Percentiles rank a stretch among this genome's conserved stretches.
phyloP scores from a whole-genome alignment of 495 filamentous ascomycete genomes.

The Podospora fimiseda region DNA sequence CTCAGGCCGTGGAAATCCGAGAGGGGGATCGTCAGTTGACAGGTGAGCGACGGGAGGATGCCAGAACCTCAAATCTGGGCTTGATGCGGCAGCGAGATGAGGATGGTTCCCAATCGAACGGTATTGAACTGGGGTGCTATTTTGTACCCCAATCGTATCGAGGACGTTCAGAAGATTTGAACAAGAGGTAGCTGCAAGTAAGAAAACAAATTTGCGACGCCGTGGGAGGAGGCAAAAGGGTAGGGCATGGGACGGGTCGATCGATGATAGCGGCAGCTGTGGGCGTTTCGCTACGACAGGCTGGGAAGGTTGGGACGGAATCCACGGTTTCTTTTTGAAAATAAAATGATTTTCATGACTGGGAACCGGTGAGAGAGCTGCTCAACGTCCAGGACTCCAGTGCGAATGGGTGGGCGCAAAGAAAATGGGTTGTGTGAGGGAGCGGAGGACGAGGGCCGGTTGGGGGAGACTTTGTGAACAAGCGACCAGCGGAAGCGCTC shows the following conservation, averaged over 20 bases:
- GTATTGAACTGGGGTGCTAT: neutral
- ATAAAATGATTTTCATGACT: constrained; percentile 22
- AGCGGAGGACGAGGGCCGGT: constrained; percentile 7
- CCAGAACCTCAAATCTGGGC: neutral
- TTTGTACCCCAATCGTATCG: neutral
- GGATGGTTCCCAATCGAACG: neutral
- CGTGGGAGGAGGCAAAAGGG: constrained; percentile 2
- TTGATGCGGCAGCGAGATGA: neutral
- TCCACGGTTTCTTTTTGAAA: constrained; percentile 11
- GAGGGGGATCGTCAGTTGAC: neutral
- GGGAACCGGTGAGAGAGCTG: neutral
- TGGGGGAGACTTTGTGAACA: constrained; percentile 5
- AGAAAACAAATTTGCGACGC: neutral
- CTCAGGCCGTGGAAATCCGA: neutral
- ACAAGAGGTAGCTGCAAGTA: neutral
- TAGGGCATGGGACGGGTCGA: constrained; percentile 1
- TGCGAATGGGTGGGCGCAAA: constrained; percentile 9
- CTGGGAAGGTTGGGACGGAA: constrained; percentile 13
- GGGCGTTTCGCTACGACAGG: constrained; percentile 15
- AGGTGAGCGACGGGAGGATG: neutral
- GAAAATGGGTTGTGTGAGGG: constrained; percentile 13
- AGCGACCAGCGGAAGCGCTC: constrained; percentile 18
- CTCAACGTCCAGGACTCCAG: neutral
- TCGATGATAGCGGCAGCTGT: neutral
- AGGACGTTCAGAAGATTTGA: neutral